Conservation (phyloP, 2,329 filamentous ascomycete species). For the Apiospora koreana region DNA sequence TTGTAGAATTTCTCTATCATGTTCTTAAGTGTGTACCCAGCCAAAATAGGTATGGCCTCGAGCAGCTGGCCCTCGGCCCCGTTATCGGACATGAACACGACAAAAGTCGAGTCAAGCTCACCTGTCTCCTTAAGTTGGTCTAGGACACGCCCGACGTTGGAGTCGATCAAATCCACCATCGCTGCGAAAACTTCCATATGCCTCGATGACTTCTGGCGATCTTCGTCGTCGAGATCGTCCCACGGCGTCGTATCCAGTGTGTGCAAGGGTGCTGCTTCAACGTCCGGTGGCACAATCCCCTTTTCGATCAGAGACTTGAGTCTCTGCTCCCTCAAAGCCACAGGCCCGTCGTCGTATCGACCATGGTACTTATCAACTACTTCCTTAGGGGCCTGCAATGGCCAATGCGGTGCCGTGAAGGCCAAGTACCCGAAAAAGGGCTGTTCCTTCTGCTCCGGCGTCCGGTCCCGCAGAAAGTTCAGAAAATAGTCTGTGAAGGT, state of each 20-base stretch:
- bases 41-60: conserved; percentile 23
- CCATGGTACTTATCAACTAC: conserved; percentile 59
- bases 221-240: neutral
- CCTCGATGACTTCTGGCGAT: conserved; percentile 22
- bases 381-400: conserved; percentile 58
- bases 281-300: conserved; percentile 28
- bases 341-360: conserved; percentile 61
- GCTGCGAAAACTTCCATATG: conserved; percentile 52
- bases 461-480: conserved; percentile 51
- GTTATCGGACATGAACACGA: conserved; percentile 58
- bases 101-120: conserved; percentile 54
- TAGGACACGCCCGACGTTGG: conserved; percentile 53
- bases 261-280: conserved; percentile 23
- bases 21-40: conserved; percentile 18
- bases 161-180: conserved; percentile 59
- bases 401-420: conserved; percentile 66
- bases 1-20: conserved; percentile 53
- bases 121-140: conserved; percentile 49
- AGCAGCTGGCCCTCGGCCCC: conserved; percentile 31
- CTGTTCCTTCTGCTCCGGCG: conserved; percentile 27
- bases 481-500: conserved; percentile 54
- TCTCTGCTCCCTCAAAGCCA: conserved; percentile 53
- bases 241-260: conserved; percentile 18
- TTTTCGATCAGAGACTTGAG: conserved; percentile 49
- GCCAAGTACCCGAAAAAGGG: conserved; percentile 63